A percentile compares a stretch with the other conserved stretches of the same genome.
Evolutionary conservation across 2,329 filamentous ascomycete species (phyloP).

Genomic region (Monosporascus sp.): DNA sequence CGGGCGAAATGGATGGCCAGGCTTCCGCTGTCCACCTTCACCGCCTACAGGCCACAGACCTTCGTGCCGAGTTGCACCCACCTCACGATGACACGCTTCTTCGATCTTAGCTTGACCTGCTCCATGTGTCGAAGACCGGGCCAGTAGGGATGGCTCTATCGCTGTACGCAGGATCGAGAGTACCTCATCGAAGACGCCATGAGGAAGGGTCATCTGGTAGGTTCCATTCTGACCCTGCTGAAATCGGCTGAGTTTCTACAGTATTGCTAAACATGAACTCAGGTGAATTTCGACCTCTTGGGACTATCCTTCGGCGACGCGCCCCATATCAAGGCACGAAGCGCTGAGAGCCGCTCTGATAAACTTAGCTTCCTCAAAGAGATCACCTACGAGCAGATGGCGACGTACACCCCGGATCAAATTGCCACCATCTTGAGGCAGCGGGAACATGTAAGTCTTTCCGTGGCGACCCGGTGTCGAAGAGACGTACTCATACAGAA

Average conservation of each 20-base stretch:
- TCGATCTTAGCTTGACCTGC: slow-evolving; percentile 50
- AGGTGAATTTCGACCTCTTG: slow-evolving; percentile 23
- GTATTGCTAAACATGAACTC: slow-evolving; percentile 8
- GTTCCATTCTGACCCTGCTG: background rate
- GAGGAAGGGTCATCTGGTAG: slow-evolving; percentile 22
- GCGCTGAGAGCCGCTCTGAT: slow-evolving; percentile 36
- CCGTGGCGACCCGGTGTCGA: background rate
- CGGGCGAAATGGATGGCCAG: too few species aligned
- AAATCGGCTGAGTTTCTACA: slow-evolving; percentile 3
- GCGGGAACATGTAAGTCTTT: slow-evolving; percentile 39
- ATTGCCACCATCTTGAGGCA: slow-evolving; percentile 44
- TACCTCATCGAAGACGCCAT: slow-evolving; percentile 34
- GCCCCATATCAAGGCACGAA: slow-evolving; percentile 32
- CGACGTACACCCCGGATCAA: slow-evolving; percentile 43
- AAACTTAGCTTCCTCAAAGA: slow-evolving; percentile 43
- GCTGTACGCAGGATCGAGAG: slow-evolving; percentile 45
- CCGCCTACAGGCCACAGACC: too few species aligned
- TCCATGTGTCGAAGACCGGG: slow-evolving; percentile 51
- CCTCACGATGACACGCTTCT: slow-evolving; percentile 62
- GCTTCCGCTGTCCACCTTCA: too few species aligned
- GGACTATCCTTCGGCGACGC: slow-evolving; percentile 31
- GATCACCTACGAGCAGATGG: slow-evolving; percentile 35
- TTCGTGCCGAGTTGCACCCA: slow-evolving; percentile 54
- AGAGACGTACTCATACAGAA: slow-evolving; percentile 4
- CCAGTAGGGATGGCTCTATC: slow-evolving; percentile 66